Evolutionary conservation across 1,284 basidiomycete genomes (phyloP), one percentile per base, ranked within the genome.

Genomic region (Phenoliferia sp.): DNA sequence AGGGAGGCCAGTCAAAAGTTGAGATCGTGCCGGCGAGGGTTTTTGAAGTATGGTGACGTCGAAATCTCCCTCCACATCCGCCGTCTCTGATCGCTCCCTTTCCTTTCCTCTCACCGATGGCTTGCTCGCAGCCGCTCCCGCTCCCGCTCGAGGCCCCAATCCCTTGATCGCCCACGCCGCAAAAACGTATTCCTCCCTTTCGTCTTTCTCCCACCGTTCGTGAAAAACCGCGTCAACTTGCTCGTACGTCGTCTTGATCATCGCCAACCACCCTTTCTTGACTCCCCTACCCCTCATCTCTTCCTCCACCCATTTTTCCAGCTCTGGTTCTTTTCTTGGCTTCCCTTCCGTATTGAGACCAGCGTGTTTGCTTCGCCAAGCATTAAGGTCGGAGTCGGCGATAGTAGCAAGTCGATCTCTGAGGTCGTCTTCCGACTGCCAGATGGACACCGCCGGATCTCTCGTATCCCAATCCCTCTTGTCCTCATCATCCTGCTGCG

Each of bases 151-250:
- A 57, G 32, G 28, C 26, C 63, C 69, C 22, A 72, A 17, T 0
- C 66, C 68, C 59, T 62, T 59, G n/a, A 69, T 64, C 9, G 68
- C 71, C 90, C 90, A 92, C 12, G 83, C 85, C 4, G 84, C 76
- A 87, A 82, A 35, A 82, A 85, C n/a, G 82, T 82, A 74, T 66
- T 83, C 84, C 74, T 85, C 87, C 58, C 82, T 82, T 77, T 90
- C 87, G 44, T 85, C 79, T 3, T 75, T 62, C 6, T 66, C 59
- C 58, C 77, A 65, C 9, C 77, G 71, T 28, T 73, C 74, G 35
- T 73, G 64, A 31, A 76, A 77, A n/a, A 78, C 69, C 3, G 77
- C 69, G 31, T 76, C 72, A 67, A 78, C 74, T 52, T 78, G 74
- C 44, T 80, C 76, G 59, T 78, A 78, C 2, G 78, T 71, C 59